Evolutionary conservation across 805 yeast genomes (phyloP).

Genomic region (Yarrowia sp.): DNA sequence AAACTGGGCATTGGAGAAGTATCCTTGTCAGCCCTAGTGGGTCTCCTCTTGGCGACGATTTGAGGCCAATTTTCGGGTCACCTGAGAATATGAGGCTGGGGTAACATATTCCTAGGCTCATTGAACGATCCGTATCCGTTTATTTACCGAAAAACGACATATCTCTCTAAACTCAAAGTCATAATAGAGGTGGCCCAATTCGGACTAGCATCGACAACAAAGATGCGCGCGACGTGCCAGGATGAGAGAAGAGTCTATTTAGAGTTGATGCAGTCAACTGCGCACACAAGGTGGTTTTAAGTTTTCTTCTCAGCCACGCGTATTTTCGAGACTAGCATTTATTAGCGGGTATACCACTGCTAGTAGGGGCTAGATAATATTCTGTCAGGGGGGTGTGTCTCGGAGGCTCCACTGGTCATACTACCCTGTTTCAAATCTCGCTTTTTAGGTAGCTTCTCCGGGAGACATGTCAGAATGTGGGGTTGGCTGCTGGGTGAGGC

Average conservation of each 20-base stretch:
- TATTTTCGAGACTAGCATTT: conserved; percentile 7
- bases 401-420: too few species aligned
- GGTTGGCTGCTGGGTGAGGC: background rate
- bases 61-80: background rate
- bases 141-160: background rate
- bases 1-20: background rate
- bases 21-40: background rate
- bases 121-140: background rate
- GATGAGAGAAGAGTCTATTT: background rate
- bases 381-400: background rate
- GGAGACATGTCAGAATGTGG: background rate
- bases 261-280: background rate
- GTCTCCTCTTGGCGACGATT: background rate
- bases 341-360: background rate
- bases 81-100: background rate
- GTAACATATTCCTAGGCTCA: too few species aligned
- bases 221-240: conserved; percentile 34
- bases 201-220: conserved; percentile 25
- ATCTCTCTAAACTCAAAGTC: background rate
- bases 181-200: conserved; percentile 16
- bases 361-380: background rate
- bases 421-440: too few species aligned
- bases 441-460: too few species aligned
- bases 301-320: conserved; percentile 26
- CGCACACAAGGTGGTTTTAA: conserved; percentile 1